Conservation (phyloP, 2,329 filamentous ascomycete species). For the Karstenula rhodostoma region DNA sequence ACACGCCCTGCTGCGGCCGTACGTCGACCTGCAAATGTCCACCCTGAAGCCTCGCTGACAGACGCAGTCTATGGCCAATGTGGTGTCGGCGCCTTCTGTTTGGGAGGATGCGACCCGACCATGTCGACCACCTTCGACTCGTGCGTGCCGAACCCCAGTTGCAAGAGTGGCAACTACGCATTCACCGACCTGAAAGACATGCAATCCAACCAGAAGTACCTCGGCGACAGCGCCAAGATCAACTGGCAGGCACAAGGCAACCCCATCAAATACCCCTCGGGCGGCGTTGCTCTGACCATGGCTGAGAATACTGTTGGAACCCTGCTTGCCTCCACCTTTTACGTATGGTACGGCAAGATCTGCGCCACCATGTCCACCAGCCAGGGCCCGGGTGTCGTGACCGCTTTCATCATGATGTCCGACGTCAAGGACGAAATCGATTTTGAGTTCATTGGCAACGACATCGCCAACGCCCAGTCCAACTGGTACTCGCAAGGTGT, state of each 20-base stretch:
- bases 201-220: constrained; percentile 77
- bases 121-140: constrained; percentile 84
- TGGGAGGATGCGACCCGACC: constrained; percentile 91
- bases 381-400: constrained; percentile 88
- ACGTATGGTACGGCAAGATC: constrained; percentile 97
- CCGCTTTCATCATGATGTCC: constrained; percentile 92
- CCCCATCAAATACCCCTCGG: constrained; percentile 70
- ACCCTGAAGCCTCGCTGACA: constrained; percentile 30
- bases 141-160: constrained; percentile 85
- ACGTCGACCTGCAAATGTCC: constrained; percentile 24
- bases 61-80: constrained; percentile 85
- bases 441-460: constrained; percentile 89
- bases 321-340: constrained; percentile 81
- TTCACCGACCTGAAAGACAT: constrained; percentile 77
- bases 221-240: constrained; percentile 79
- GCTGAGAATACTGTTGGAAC: constrained; percentile 84
- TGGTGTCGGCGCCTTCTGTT: constrained; percentile 91
- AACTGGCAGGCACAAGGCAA: constrained; percentile 92
- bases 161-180: constrained; percentile 75
- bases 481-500: constrained; percentile 98
- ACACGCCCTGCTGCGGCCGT: constrained; percentile 55
- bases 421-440: constrained; percentile 99
- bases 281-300: constrained; percentile 82
- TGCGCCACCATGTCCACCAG: constrained; percentile 85
- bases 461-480: constrained; percentile 81